These are phyloP conservation scores for Ascochyta koolunga DNA, from an alignment of 2,329 filamentous ascomycete genomes.

Conservation along the genomic window DNA sequence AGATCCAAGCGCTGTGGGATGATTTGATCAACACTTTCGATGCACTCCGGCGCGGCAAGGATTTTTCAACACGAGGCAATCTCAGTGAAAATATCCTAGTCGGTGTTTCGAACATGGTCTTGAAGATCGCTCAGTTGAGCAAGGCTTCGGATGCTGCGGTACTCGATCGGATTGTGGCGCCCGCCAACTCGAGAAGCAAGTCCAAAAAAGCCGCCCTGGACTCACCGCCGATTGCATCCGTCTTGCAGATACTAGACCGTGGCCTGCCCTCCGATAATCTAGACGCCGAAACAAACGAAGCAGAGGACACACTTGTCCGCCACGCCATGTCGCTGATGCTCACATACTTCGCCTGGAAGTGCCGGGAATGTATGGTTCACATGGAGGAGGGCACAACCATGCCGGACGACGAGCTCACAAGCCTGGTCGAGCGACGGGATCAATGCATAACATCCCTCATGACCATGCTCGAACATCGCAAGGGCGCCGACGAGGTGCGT, in stretches of 20 bases:
- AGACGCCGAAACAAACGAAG: conserved; percentile 72
- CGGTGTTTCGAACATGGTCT: conserved; percentile 74
- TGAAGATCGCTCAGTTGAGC: conserved; percentile 81
- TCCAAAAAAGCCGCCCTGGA: conserved; percentile 32
- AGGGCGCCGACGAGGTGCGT: conserved; percentile 76
- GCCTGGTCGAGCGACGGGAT: conserved; percentile 59
- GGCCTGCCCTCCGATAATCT: conserved; percentile 70
- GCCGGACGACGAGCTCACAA: conserved; percentile 64
- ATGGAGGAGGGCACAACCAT: conserved; percentile 54
- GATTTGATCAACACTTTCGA: conserved; percentile 76
- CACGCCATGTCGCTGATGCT: conserved; percentile 77
- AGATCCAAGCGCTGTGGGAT: conserved; percentile 85
- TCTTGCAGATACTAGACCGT: conserved; percentile 75
- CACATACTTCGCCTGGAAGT: conserved; percentile 97
- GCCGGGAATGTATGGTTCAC: conserved; percentile 56
- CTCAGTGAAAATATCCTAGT: conserved; percentile 69
- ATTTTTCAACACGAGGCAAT: conserved; percentile 73
- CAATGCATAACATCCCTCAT: conserved; percentile 57
- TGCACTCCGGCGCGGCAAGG: conserved; percentile 70
- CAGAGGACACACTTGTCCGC: conserved; percentile 79
- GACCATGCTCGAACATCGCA: conserved; percentile 57
- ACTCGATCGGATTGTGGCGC: conserved; percentile 66
- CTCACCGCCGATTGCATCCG: conserved; percentile 66
- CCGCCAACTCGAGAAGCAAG: conserved; percentile 47
- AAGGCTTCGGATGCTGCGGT: conserved; percentile 77